Evolutionary conservation across 2,329 filamentous ascomycete genomes (phyloP).

Genomic region (Beauveria sp.): DNA sequence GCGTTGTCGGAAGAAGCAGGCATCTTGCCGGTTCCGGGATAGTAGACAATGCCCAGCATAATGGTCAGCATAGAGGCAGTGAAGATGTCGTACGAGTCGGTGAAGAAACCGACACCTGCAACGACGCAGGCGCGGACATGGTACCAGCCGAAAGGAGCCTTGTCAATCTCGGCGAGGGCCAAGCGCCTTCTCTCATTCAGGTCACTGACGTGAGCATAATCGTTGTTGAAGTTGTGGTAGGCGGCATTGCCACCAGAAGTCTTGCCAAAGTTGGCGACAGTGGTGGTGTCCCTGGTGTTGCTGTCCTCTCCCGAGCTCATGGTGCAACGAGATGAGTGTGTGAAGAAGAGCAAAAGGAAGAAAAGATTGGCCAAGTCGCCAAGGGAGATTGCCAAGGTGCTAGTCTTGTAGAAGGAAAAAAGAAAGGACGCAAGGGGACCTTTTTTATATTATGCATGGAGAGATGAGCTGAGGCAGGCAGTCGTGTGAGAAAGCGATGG

Average conservation of each 20-base stretch:
- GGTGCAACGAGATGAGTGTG: neutral
- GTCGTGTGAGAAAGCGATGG: neutral
- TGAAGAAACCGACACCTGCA: constrained; percentile 83
- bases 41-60: constrained; percentile 77
- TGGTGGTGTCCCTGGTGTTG: constrained; percentile 7
- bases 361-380: constrained; percentile 1
- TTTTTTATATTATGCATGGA: constrained; percentile 8
- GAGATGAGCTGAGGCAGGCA: neutral
- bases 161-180: constrained; percentile 75
- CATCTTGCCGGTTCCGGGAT: constrained; percentile 49
- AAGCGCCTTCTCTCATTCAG: constrained; percentile 72
- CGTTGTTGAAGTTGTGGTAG: constrained; percentile 72
- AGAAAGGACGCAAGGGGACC: neutral
- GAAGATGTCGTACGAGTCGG: constrained; percentile 80
- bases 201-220: constrained; percentile 57
- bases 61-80: constrained; percentile 64
- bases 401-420: neutral
- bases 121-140: constrained; percentile 71
- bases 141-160: constrained; percentile 77
- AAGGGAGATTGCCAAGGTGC: constrained; percentile 6
- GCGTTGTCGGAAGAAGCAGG: constrained; percentile 64
- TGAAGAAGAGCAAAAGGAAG: constrained; percentile 3
- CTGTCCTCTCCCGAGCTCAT: constrained; percentile 7
- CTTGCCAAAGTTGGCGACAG: constrained; percentile 23
- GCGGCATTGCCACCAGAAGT: constrained; percentile 61